A percentile compares a stretch with the other conserved stretches of the same genome.
Conservation (phyloP, 371 early-diverging fungal genomes). For the Mortierella polycephala region DNA sequence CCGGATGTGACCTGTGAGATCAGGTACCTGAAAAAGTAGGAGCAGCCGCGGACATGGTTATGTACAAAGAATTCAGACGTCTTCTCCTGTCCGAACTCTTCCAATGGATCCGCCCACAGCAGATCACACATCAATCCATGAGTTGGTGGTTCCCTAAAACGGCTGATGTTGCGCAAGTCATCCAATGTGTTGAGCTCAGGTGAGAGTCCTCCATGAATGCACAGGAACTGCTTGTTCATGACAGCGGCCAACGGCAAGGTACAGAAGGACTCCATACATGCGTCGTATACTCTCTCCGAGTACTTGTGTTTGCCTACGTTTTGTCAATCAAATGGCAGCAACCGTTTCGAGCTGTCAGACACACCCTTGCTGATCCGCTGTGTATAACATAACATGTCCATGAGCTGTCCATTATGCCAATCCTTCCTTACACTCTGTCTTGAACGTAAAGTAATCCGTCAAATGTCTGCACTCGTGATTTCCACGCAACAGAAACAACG, state of each 20-base stretch:
- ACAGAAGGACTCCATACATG: slow-evolving; percentile 93
- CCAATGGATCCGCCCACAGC: slow-evolving; percentile 98
- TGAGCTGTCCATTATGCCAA: neutral
- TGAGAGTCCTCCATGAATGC: slow-evolving; percentile 99
- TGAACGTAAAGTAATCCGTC: slow-evolving; percentile 98
- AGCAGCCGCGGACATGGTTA: slow-evolving; percentile 91
- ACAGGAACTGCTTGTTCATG: slow-evolving; percentile 96
- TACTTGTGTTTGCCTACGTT: slow-evolving; percentile 89
- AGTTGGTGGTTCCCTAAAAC: slow-evolving; percentile 95
- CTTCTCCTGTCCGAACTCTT: slow-evolving; percentile 93
- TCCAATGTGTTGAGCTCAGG: slow-evolving; percentile 92
- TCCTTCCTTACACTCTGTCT: slow-evolving; percentile 85
- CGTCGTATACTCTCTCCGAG: slow-evolving; percentile 93
- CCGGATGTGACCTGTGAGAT: no score
- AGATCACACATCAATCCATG: slow-evolving; percentile 97
- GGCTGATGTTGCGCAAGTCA: slow-evolving; percentile 88
- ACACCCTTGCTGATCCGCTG: neutral
- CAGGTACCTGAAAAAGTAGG: slow-evolving; percentile 86
- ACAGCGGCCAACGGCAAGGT: slow-evolving; percentile 95
- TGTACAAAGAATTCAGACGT: slow-evolving; percentile 84
- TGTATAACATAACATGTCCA: neutral
- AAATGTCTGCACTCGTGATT: slow-evolving; percentile 99
- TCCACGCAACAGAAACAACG: slow-evolving; percentile 94
- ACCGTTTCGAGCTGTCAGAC: neutral
- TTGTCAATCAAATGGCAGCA: neutral